phyloP scores from a whole-genome alignment of 1,284 basidiomycete genomes.

The Hemileia vastatrix region DNA sequence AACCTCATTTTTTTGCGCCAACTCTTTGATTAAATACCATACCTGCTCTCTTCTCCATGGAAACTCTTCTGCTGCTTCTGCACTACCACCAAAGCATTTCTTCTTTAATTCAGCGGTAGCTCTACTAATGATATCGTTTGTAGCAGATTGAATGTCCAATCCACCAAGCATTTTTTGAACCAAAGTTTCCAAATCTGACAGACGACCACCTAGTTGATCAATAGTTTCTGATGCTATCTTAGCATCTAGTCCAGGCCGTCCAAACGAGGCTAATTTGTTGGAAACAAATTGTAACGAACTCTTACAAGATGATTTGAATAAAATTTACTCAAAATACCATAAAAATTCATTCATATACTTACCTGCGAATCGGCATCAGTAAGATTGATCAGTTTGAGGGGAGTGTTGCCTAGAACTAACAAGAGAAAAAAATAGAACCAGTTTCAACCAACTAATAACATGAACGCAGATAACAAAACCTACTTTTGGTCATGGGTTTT shows the following conservation, averaged over 20 bases:
- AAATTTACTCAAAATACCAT: too few relatives aligned
- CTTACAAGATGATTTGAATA: not conserved
- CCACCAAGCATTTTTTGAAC: constrained; percentile 15
- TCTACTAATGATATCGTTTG: constrained; percentile 51
- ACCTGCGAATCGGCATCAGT: constrained; percentile 41
- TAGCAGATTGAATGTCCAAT: not conserved
- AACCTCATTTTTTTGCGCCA: constrained; percentile 64
- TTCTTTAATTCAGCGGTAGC: constrained; percentile 77
- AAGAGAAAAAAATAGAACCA: too few relatives aligned
- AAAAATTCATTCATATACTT: too few relatives aligned
- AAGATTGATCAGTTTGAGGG: constrained; percentile 65
- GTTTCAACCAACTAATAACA: not conserved
- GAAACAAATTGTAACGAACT: constrained; percentile 17
- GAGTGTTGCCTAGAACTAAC: too few relatives aligned
- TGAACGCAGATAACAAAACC: constrained; percentile 23
- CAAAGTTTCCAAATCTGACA: constrained; percentile 35
- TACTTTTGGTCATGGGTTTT: constrained; percentile 71
- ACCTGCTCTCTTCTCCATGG: constrained; percentile 80
- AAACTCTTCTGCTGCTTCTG: constrained; percentile 69
- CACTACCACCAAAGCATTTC: constrained; percentile 83
- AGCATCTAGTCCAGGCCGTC: too few relatives aligned
- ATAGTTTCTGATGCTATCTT: not conserved
- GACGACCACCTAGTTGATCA: constrained; percentile 34
- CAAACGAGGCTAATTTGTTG: too few relatives aligned
- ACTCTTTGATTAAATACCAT: constrained; percentile 68